Conservation (phyloP, 768 basidiomycete species). For the Russula earlei region DNA sequence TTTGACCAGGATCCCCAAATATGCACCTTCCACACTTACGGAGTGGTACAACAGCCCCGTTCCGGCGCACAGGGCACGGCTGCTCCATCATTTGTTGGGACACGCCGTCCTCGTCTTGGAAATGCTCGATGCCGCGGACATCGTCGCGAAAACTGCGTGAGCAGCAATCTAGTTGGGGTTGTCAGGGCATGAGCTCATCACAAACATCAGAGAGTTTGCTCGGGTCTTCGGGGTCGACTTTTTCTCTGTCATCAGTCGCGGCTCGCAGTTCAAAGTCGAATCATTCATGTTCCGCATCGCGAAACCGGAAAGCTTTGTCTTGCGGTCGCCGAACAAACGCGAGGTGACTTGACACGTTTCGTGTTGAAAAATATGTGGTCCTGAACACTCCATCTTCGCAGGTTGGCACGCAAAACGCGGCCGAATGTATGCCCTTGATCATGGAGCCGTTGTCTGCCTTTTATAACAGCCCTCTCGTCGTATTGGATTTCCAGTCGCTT, state of each 20-base stretch:
- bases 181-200: neutral
- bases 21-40: slow-evolving; percentile 25
- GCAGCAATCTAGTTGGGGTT: slow-evolving; percentile 22
- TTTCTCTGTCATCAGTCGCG: slow-evolving; percentile 86
- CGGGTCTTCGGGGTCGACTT: slow-evolving; percentile 97
- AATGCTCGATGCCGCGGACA: slow-evolving; percentile 71
- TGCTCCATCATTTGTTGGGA: slow-evolving; percentile 54
- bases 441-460: slow-evolving; percentile 92
- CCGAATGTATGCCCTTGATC: slow-evolving; percentile 90
- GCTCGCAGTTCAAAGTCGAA: slow-evolving; percentile 98
- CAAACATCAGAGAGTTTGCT: slow-evolving; percentile 73
- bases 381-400: slow-evolving; percentile 26
- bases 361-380: neutral
- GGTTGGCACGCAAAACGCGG: slow-evolving; percentile 95
- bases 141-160: slow-evolving; percentile 86
- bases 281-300: slow-evolving; percentile 97
- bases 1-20: slow-evolving; percentile 15
- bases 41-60: slow-evolving; percentile 68
- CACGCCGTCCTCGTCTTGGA: slow-evolving; percentile 65
- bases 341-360: slow-evolving; percentile 49
- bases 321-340: slow-evolving; percentile 80
- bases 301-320: slow-evolving; percentile 87
- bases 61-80: slow-evolving; percentile 43
- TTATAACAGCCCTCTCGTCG: slow-evolving; percentile 85
- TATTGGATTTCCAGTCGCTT: slow-evolving; percentile 92